phyloP scores from a whole-genome alignment of 192 early-diverging fungal genomes.

The Pilobolus umbonatus region DNA sequence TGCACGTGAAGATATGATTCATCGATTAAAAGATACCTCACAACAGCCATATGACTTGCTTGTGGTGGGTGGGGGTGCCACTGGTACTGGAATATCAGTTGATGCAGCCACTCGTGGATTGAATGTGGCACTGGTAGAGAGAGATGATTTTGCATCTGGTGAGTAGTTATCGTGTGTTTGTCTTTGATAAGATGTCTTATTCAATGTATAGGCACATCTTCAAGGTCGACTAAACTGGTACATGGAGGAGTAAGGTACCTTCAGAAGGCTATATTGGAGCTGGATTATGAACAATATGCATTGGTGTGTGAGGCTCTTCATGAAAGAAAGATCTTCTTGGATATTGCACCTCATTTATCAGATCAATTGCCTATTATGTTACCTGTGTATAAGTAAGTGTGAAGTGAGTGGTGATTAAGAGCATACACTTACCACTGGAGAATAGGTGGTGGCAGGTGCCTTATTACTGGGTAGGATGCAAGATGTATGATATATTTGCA shows the following conservation, averaged over 20 bases:
- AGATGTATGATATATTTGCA: constrained; percentile 88
- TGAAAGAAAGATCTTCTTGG: constrained; percentile 88
- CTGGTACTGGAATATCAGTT: constrained; percentile 84
- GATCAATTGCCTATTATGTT: constrained; percentile 93
- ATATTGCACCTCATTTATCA: constrained; percentile 93
- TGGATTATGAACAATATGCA: constrained; percentile 96
- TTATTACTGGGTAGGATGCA: constrained; percentile 93
- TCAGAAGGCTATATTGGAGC: constrained; percentile 90
- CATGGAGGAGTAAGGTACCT: constrained; percentile 97
- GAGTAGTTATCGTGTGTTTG: constrained; percentile 1
- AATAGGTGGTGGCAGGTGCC: constrained; percentile 91
- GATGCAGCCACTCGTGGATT: constrained; percentile 93
- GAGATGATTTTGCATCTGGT: constrained; percentile 91
- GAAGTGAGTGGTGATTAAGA: no score
- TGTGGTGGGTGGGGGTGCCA: constrained; percentile 94
- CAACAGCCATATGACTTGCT: constrained; percentile 86
- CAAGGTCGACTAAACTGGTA: constrained; percentile 90
- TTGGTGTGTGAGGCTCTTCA: constrained; percentile 93
- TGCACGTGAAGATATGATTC: constrained; percentile 66
- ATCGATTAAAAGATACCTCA: constrained; percentile 53
- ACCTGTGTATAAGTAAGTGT: constrained; percentile 79
- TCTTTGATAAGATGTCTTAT: not conserved
- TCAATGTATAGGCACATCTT: constrained; percentile 70
- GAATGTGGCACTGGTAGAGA: constrained; percentile 89
- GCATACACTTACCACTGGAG: no score